Evolutionary conservation across 1,284 basidiomycete genomes (phyloP), one percentile per base, ranked within the genome.

Genomic region (Kwoniella shivajii): DNA sequence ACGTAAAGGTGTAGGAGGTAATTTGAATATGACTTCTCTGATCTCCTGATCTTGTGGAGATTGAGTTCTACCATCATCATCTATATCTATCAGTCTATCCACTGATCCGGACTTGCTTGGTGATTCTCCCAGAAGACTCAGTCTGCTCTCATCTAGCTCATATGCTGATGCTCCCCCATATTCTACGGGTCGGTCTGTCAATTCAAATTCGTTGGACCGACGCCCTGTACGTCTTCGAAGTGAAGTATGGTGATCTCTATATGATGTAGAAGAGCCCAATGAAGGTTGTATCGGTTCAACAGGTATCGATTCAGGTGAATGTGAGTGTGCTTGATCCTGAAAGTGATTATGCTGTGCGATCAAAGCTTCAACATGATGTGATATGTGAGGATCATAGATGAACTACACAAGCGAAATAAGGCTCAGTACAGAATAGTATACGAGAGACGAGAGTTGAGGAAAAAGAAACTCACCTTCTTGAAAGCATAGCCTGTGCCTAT

Each of bases 311-410:
- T 26, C 27, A 29, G 30, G 20, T 16, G 39, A 33, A 6, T 18
- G 16, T 30, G 42, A 13, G 5, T 41, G 24, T 18, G 50, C 37
- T 27, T 18, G 31, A 47, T 47, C 38, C 22, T 54, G 38, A 16
- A 44, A 55, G 37, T 65, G 63, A 18, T 54, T 36, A 33, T 52
- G 50, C 4, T 41, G 29, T 10, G 67, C 65, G 20, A 73, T 54
- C 42, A 73, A 55, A 2, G 71, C 71, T 45, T 76, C 74, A 42
- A 76, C 57, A 37, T 64, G 49, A 4, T 67, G 71, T 1, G 72
- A 71, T 11, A 76, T 64, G 45, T 76, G 74, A 0, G 73, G 72
- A 56, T 76, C 74, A 56, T 76, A 76, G 26, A 76, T 59, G 45
- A 71, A 73, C 74, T 76, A 45, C 10, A 24, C 9, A 27, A 14